Percentiles rank a stretch among this genome's conserved stretches.
Conservation (phyloP, 108 stramenopile genomes). For the Cyclotella atomus region DNA sequence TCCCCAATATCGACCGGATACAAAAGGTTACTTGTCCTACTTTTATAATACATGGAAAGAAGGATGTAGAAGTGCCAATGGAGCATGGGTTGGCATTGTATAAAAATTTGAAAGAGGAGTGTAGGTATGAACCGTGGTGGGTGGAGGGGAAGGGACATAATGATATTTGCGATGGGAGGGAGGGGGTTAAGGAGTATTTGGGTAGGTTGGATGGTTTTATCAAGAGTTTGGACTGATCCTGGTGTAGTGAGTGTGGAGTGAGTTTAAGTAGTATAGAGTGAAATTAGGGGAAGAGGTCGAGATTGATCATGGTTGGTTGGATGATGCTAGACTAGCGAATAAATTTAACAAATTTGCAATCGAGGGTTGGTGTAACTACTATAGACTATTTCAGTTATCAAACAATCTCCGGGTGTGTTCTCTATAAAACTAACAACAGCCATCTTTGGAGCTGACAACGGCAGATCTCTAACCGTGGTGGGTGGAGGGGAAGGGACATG, state of each 20-base stretch:
- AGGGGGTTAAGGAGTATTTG: constrained; percentile 77
- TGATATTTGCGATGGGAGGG: constrained; percentile 83
- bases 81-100: constrained; percentile 80
- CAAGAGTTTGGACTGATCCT: constrained; percentile 8
- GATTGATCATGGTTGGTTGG: too few species aligned
- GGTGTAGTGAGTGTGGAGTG: too few species aligned
- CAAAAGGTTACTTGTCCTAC: constrained; percentile 77
- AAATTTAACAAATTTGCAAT: too few species aligned
- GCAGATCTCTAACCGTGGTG: constrained; percentile 94
- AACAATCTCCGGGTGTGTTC: too few species aligned
- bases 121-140: constrained; percentile 87
- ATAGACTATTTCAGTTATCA: too few species aligned
- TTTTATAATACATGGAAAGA: constrained; percentile 85
- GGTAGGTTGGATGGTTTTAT: constrained; percentile 48
- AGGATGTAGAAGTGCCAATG: constrained; percentile 83
- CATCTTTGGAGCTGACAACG: too few species aligned
- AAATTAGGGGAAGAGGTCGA: too few species aligned
- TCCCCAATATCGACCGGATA: constrained; percentile 88
- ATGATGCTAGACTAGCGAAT: too few species aligned
- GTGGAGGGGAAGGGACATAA: constrained; percentile 89
- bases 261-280: too few species aligned
- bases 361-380: too few species aligned
- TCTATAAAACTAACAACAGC: too few species aligned
- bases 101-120: constrained; percentile 67
- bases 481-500: constrained; percentile 87